Base-by-base conservation (phyloP, 768 basidiomycete genomes). In the Russula emetica region DNA sequence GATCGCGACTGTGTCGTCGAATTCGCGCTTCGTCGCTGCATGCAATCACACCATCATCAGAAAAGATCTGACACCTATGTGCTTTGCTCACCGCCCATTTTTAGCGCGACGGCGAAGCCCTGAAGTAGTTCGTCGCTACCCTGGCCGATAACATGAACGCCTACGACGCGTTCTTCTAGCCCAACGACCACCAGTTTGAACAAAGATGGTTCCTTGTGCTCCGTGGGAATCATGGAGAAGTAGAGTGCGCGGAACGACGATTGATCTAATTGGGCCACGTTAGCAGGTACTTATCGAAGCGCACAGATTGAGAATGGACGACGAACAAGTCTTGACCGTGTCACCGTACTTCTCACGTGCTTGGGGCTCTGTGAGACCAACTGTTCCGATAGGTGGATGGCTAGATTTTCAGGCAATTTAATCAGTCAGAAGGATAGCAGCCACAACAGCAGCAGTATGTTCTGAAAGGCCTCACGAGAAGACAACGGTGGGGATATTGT, bases 91-190 rank as follows among this genome's bases (percentile, higher is more conserved):
- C 80, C 82, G 24, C 90, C 90, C 96, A 98, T 96, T 80, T 98
- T 98, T 70, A 99, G 80, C 14, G 97, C 97, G n/a, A 98, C 93
- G 2, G 79, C 92, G 75, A 97, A 98, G 67, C 96, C 96, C 80
- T 99, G 97, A 77, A 95, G 76, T 69, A 90, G 84, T 76, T 99
- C 97, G 72, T 99, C 97, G 70, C 88, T 90, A 49, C 97, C 97
- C 66, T 80, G 71, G 8, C 97, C 97, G 62, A 98, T 85, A 67
- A 98, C 85, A 76, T 98, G 97, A 51, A 98, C 77, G 13, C 97
- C 97, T n/a, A 98, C 93, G 45, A 99, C 88, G 70, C 89, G 90
- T 75, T 98, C 94, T 70, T 98, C 94, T 16, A 85, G 84, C 2
- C 95, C 94, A 9, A 83, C 85, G 59, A 85, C 85, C 70, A 99